phyloP scores from a whole-genome alignment of 2,329 filamentous ascomycete species.

The Cryphonectria carpinicola region DNA sequence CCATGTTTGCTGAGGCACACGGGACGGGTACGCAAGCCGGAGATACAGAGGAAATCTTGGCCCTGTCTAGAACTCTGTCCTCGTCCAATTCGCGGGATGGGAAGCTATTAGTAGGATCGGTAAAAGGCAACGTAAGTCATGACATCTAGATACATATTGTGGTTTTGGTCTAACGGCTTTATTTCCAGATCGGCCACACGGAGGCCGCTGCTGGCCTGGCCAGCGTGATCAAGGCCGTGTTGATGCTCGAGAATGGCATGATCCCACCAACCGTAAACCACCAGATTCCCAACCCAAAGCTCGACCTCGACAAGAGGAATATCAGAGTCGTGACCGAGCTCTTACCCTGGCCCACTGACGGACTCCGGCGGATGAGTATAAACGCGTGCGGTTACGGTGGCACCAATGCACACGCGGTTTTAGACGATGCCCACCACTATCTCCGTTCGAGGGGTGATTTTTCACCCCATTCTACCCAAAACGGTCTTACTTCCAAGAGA shows the following conservation, averaged over 20 bases:
- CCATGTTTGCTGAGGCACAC: slow-evolving; percentile 39
- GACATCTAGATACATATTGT: too few species aligned
- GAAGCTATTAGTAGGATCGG: too few species aligned
- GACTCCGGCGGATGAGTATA: slow-evolving; percentile 5
- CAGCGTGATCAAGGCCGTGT: slow-evolving; percentile 47
- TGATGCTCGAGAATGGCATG: slow-evolving; percentile 44
- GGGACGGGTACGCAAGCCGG: slow-evolving; percentile 41
- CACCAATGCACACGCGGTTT: slow-evolving; percentile 5
- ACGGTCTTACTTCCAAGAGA: background rate
- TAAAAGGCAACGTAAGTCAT: too few species aligned
- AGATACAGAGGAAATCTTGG: slow-evolving; percentile 42
- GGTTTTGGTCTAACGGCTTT: too few species aligned
- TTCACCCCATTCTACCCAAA: background rate
- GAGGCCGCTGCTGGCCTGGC: slow-evolving; percentile 49
- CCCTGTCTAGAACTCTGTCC: slow-evolving; percentile 18
- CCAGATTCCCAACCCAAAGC: slow-evolving; percentile 12
- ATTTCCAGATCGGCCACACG: slow-evolving; percentile 43
- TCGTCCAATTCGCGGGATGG: too few species aligned
- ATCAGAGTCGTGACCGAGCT: slow-evolving; percentile 6
- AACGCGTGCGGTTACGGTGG: slow-evolving; percentile 8
- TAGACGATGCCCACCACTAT: background rate
- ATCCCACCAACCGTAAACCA: slow-evolving; percentile 48
- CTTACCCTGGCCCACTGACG: slow-evolving; percentile 6
- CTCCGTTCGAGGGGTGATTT: too few species aligned
- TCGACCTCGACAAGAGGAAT: slow-evolving; percentile 12